These are phyloP conservation scores for Polytrichum formosum DNA, from an alignment of 225 moss, liverwort and hornwort genomes.

Conservation along the genomic window DNA sequence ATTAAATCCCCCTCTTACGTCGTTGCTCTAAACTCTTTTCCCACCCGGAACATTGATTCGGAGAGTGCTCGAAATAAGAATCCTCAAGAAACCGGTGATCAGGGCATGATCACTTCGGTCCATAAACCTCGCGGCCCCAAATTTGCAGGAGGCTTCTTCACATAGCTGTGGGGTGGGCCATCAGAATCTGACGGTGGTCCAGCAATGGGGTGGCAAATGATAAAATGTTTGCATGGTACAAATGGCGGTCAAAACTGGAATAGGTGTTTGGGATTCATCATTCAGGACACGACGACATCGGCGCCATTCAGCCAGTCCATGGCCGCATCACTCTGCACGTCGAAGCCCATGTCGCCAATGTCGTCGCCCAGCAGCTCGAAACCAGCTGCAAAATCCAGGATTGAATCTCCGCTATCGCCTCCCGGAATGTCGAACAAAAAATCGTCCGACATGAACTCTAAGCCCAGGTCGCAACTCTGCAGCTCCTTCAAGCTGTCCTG, in stretches of 20 bases:
- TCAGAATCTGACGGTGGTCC: too few species aligned
- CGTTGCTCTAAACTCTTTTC: too few species aligned
- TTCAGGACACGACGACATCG: conserved; percentile 20
- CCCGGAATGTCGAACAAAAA: conserved; percentile 42
- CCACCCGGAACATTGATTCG: too few species aligned
- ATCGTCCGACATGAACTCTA: conserved; percentile 17
- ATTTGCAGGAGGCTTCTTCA: neutral
- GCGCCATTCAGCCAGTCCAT: conserved; percentile 24
- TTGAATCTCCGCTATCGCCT: neutral
- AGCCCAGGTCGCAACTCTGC: conserved; percentile 3
- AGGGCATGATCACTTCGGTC: too few species aligned
- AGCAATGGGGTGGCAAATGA: too few species aligned
- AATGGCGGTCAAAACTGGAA: neutral
- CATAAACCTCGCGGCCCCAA: too few species aligned
- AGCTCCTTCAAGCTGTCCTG: conserved; percentile 12
- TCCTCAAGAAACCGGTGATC: too few species aligned
- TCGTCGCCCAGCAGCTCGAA: conserved; percentile 18
- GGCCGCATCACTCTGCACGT: conserved; percentile 17
- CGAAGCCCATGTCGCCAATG: conserved; percentile 23
- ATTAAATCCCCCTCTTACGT: too few species aligned
- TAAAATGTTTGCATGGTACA: too few species aligned
- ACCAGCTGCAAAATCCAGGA: conserved; percentile 18
- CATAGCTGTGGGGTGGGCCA: neutral
- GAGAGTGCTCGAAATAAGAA: too few species aligned
- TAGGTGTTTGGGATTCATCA: neutral